Evolutionary conservation across 495 filamentous ascomycete genomes (phyloP), one percentile per base, ranked within the genome.

Genomic region (Cudoniella acicularis): DNA sequence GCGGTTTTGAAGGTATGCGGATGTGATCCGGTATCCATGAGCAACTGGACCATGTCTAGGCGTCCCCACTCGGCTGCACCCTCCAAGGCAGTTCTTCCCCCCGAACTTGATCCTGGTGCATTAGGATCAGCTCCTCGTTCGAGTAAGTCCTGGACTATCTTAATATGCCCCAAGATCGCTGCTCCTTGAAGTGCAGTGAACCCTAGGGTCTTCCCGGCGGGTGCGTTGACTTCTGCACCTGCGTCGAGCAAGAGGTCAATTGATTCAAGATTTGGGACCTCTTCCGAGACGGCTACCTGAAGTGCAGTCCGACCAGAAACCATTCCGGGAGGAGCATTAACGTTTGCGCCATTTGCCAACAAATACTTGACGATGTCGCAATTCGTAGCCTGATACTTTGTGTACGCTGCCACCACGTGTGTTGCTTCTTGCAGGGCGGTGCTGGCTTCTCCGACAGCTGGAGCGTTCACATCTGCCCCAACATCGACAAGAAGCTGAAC

Each of bases 401-500:
- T 13, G 2, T 18, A 10, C 8, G 17, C 10, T 20, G 41, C 41
- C 30, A 36, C 30, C 30, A 36, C 30, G 30, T 36, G 30, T 13
- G 30, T 36, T 10, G 63, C 60, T 22, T 55, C 55, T 20, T 57
- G 50, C 26, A 63, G 23, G 24, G 49, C 59, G 11, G 17, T 57
- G 6, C 59, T 59, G 25, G 50, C 21, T 13, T 41, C 17, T 48
- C 56, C 56, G 30, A 13, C 13, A 3, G 25, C 59, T 77, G 76
- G 20, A 78, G 48, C 42, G 51, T 59, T 63, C 47, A 64, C 40
- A 45, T 62, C 36, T 13, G 70, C 71, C 22, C 63, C 64, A 20
- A 57, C 26, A 6, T 67, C 41, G 16, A 73, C 22, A 1, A 72
- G 56, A 13, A 64, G n/a, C 26, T 25, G 21, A 18, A 65, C 64